Percentiles rank a stretch among this genome's conserved stretches.
These are phyloP conservation scores for Casuarina equisetifolia DNA, from an alignment of 306 rosid species.

Conservation along the genomic window DNA sequence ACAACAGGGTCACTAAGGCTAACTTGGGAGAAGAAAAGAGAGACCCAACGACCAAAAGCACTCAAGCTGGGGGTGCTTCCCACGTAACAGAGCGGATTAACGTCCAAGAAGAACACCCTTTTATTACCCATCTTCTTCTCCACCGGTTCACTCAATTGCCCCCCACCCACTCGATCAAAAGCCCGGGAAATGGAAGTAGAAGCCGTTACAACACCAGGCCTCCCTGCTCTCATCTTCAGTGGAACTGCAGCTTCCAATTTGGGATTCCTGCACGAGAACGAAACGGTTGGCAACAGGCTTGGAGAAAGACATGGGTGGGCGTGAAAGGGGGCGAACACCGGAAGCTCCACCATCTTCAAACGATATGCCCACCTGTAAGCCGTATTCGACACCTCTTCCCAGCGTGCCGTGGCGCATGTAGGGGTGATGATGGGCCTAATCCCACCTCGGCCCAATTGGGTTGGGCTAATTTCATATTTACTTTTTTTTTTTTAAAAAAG, in stretches of 20 bases:
- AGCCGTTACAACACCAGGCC: conserved; percentile 17
- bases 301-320: conserved; percentile 30
- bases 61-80: conserved; percentile 70
- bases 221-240: conserved; percentile 8
- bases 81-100: conserved; percentile 73
- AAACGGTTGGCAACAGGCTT: conserved; percentile 18
- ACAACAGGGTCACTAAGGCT: conserved; percentile 68
- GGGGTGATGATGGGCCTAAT: not conserved
- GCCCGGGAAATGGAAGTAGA: conserved; percentile 19
- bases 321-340: conserved; percentile 28
- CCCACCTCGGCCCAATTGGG: not conserved
- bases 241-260: not conserved
- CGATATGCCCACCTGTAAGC: not conserved
- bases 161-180: conserved; percentile 34
- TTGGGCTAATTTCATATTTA: too few relatives aligned
- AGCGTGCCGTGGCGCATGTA: not conserved
- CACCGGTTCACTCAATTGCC: conserved; percentile 22
- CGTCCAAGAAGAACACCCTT: conserved; percentile 82
- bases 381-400: not conserved
- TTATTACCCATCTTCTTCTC: conserved; percentile 36
- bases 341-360: conserved; percentile 27
- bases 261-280: conserved; percentile 19
- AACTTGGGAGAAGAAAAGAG: conserved; percentile 63
- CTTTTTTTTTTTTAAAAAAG: too few relatives aligned
- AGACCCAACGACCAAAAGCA: conserved; percentile 68